Evolutionary conservation across 345 rosid genomes (phyloP).

Genomic region (Sisymbrium irio): DNA sequence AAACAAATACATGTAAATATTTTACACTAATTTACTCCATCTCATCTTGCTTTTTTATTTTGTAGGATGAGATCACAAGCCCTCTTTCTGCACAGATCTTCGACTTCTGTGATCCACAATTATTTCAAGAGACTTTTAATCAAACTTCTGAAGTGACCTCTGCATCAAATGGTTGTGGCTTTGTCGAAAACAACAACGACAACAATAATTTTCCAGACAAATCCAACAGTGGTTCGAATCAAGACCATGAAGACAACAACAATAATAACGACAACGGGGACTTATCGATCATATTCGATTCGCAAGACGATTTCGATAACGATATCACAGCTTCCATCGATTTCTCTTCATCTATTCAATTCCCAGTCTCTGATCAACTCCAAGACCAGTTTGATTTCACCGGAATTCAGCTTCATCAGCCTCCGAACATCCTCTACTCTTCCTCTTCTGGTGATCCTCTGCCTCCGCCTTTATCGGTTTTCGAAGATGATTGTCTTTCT

Average conservation of each 20-base stretch:
- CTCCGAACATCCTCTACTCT: constrained; percentile 28
- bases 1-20: background rate
- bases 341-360: constrained; percentile 65
- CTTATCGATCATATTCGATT: constrained; percentile 55
- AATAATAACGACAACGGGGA: constrained; percentile 36
- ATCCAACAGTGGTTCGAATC: constrained; percentile 32
- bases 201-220: constrained; percentile 13
- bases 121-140: constrained; percentile 56
- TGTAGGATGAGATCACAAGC: constrained; percentile 80
- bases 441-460: constrained; percentile 28
- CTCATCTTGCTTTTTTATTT: background rate
- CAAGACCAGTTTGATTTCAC: constrained; percentile 65
- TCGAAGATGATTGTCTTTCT: constrained; percentile 81
- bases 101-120: constrained; percentile 66
- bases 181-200: constrained; percentile 41
- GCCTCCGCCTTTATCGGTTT: constrained; percentile 44
- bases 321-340: constrained; percentile 87
- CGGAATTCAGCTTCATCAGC: constrained; percentile 34
- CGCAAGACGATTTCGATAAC: constrained; percentile 74
- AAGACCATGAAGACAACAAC: constrained; percentile 28
- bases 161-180: constrained; percentile 54
- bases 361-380: constrained; percentile 44
- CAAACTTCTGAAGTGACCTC: constrained; percentile 78
- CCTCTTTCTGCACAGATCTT: constrained; percentile 69
- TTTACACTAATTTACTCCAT: background rate